A percentile compares a stretch with the other conserved stretches of the same genome.
Conservation (phyloP, 2,329 filamentous ascomycete species). For the Lasiodiplodia hormozganensis region DNA sequence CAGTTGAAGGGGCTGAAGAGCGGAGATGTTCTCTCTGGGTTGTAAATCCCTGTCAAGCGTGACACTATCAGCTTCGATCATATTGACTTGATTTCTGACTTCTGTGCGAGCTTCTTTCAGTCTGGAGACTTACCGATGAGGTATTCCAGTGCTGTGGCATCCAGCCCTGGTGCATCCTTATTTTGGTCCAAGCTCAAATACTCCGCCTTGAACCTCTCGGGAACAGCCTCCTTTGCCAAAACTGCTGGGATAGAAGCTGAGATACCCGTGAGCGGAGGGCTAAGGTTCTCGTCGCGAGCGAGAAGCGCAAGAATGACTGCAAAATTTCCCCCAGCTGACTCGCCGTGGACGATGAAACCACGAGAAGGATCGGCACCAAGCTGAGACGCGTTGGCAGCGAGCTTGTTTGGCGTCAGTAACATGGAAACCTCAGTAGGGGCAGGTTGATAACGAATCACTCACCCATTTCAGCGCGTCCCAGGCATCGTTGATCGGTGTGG, state of each 20-base stretch:
- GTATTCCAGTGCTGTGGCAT: conserved; percentile 27
- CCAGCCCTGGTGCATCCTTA: conserved; percentile 33
- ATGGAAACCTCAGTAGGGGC: too few relatives aligned
- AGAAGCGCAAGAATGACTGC: conserved; percentile 32
- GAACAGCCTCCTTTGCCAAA: conserved; percentile 38
- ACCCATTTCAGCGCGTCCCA: conserved; percentile 33
- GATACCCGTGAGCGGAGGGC: not conserved
- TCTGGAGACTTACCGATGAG: not conserved
- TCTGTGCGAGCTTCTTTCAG: too few relatives aligned
- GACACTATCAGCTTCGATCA: not conserved
- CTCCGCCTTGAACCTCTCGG: conserved; percentile 34
- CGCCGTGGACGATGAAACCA: conserved; percentile 34
- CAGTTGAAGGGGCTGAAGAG: conserved; percentile 37
- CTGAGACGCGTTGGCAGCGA: conserved; percentile 29
- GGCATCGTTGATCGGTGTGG: conserved; percentile 66
- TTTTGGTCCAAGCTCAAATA: conserved; percentile 33
- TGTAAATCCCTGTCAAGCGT: conserved; percentile 37
- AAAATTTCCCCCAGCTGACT: conserved; percentile 33
- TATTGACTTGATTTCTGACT: too few relatives aligned
- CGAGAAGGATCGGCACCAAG: conserved; percentile 31
- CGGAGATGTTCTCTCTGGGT: conserved; percentile 39
- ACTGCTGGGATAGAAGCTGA: conserved; percentile 30
- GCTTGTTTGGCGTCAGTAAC: not conserved
- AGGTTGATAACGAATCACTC: not conserved
- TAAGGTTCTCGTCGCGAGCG: not conserved